Evolutionary conservation across 331 rosid genomes (phyloP), one percentile per base, ranked within the genome.

Genomic region (Telfairia occidentalis): DNA sequence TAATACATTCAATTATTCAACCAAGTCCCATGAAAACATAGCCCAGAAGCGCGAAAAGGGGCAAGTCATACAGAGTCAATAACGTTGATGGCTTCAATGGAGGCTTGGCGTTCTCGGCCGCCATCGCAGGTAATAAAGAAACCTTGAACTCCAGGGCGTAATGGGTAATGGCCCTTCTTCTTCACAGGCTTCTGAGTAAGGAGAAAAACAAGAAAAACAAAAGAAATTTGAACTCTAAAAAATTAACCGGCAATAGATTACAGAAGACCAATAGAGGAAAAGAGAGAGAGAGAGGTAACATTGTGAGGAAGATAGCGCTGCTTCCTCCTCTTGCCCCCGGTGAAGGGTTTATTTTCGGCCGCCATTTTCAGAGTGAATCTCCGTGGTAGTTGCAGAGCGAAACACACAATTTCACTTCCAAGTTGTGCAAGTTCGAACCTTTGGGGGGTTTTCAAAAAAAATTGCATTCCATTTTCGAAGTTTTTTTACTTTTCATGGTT

Each of bases 81-180:
- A 74, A 94, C 90, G 75, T 90, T 87, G 78, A 94, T 85, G 79
- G 98, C 98, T 79, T 94, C 98, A 0, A 78, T 83, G 21, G 92
- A 87, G 71, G 98, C 98, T 81, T 94, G 98, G 85, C 86, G 87
- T 65, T 94, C 98, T 48, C 98, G 85, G 74, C 97, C 96, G 1
- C 98, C 98, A 23, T 94, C 98, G 45, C 98, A 91, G 76, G 98
- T 94, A 81, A 91, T 88, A 81, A 91, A 94, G 85, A 94, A 89
- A 0, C 98, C 98, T 82, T 91, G 88, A 6, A 94, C 90, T 11
- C 98, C 97, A 1, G 98, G 97, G 49, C 76, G 85, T 67, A 94
- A 82, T 16, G 98, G 98, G 66, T 90, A 82, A 23, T 90, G 75
- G 19, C 98, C 98, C 84, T 90, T 94, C 88, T 87, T 90, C 88